Evolutionary conservation across 2,329 filamentous ascomycete species (phyloP).

Genomic region (Cladosporium oxysporum): DNA sequence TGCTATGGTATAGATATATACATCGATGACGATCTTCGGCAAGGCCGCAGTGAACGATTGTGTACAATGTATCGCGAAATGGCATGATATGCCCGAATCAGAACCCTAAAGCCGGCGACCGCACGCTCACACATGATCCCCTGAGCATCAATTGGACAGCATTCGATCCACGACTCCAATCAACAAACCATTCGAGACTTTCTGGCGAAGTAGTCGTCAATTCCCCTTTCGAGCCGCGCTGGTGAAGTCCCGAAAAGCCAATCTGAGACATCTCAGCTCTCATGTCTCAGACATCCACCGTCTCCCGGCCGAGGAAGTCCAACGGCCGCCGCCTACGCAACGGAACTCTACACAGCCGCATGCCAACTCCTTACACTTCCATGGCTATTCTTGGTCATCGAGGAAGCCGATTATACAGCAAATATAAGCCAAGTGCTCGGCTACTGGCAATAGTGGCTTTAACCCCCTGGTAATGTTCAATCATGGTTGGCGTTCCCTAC

Average conservation of each 20-base stretch:
- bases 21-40: background rate
- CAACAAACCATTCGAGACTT: background rate
- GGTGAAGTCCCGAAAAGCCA: background rate
- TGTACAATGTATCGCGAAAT: background rate
- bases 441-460: background rate
- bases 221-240: background rate
- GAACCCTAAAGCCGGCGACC: background rate
- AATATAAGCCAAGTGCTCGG: background rate
- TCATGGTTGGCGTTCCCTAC: background rate
- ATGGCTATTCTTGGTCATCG: background rate
- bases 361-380: background rate
- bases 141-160: background rate
- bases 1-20: background rate
- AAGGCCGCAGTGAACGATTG: background rate
- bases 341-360: background rate
- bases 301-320: constrained; percentile 2
- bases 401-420: background rate
- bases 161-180: background rate
- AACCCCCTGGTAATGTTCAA: background rate
- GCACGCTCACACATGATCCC: background rate
- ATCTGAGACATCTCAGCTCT: background rate
- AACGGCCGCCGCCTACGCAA: constrained; percentile 4
- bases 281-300: constrained; percentile 13
- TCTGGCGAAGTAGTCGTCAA: background rate
- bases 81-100: background rate